A percentile compares a stretch with the other conserved stretches of the same genome.
Evolutionary conservation across 2,329 filamentous ascomycete genomes (phyloP).

Genomic region (Cercospora sp.): DNA sequence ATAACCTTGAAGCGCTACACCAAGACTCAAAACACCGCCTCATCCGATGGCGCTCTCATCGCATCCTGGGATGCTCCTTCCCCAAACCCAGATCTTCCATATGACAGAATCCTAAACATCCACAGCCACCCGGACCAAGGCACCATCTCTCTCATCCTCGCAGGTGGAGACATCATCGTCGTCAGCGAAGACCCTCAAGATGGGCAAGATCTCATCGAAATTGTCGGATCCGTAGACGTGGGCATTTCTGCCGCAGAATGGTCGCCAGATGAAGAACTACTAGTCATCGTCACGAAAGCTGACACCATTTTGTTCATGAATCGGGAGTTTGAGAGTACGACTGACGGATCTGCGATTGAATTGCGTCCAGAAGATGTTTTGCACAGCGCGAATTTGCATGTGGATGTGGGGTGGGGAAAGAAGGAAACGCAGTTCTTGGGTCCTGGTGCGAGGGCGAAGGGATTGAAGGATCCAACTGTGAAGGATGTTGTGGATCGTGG

Average conservation of each 20-base stretch:
- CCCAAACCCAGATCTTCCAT: constrained; percentile 67
- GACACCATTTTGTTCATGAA: constrained; percentile 90
- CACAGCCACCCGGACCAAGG: constrained; percentile 82
- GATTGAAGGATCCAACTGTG: constrained; percentile 87
- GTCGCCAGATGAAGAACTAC: constrained; percentile 92
- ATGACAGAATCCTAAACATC: constrained; percentile 74
- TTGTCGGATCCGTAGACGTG: constrained; percentile 89
- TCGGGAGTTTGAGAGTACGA: constrained; percentile 67
- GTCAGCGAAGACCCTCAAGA: constrained; percentile 69
- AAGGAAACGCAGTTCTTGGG: constrained; percentile 98
- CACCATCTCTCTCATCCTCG: constrained; percentile 77
- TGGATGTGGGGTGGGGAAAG: constrained; percentile 94
- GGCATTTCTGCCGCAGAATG: constrained; percentile 87
- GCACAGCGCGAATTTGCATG: constrained; percentile 79
- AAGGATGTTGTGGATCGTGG: constrained; percentile 90
- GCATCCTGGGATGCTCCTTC: constrained; percentile 88
- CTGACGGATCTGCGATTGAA: constrained; percentile 68
- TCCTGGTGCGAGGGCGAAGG: constrained; percentile 63
- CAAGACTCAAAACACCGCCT: constrained; percentile 42
- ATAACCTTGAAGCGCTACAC: constrained; percentile 68
- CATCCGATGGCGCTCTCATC: constrained; percentile 54
- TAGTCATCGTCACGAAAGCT: constrained; percentile 78
- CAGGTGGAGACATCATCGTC: constrained; percentile 86
- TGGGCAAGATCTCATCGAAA: constrained; percentile 76
- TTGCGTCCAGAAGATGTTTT: constrained; percentile 74